phyloP scores from a whole-genome alignment of 2,329 filamentous ascomycete species.

The Decorospora gaudefroyi region DNA sequence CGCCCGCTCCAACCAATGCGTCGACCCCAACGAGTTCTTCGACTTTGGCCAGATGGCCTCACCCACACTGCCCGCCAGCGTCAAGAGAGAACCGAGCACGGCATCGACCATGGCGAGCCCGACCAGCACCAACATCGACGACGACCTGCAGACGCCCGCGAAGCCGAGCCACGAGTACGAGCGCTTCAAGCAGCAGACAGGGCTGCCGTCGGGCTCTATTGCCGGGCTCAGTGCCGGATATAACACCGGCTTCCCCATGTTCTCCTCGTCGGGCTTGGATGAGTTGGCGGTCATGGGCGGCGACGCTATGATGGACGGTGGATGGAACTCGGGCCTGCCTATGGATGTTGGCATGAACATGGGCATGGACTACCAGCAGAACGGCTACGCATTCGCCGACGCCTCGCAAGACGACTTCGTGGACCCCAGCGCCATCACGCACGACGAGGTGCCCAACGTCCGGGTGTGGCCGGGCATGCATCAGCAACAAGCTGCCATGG shows the following conservation, averaged over 20 bases:
- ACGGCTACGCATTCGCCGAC: constrained; percentile 65
- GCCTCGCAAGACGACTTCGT: constrained; percentile 60
- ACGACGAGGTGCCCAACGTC: constrained; percentile 65
- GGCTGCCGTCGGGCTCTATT: constrained; percentile 81
- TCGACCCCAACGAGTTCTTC: constrained; percentile 51
- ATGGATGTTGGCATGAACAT: constrained; percentile 68
- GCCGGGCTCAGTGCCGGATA: constrained; percentile 71
- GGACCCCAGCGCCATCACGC: constrained; percentile 73
- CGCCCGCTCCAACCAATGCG: constrained; percentile 42
- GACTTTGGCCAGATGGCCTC: constrained; percentile 65
- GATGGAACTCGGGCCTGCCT: constrained; percentile 58
- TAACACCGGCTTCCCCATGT: constrained; percentile 49
- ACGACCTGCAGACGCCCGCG: constrained; percentile 64
- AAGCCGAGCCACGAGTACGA: constrained; percentile 94
- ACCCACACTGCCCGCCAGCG: constrained; percentile 59
- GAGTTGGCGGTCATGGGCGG: constrained; percentile 64
- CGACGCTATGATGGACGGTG: constrained; percentile 58
- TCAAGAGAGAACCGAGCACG: constrained; percentile 58
- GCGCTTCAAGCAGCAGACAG: constrained; percentile 93
- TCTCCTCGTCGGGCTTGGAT: constrained; percentile 67
- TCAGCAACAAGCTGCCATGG: constrained; percentile 74
- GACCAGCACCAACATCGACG: constrained; percentile 57
- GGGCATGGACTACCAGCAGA: constrained; percentile 61
- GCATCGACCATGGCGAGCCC: constrained; percentile 59
- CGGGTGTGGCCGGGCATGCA: constrained; percentile 93